Evolutionary conservation across 495 filamentous ascomycete species (phyloP), one percentile per base, ranked within the genome.

Genomic region (Penicillium verhagenii): DNA sequence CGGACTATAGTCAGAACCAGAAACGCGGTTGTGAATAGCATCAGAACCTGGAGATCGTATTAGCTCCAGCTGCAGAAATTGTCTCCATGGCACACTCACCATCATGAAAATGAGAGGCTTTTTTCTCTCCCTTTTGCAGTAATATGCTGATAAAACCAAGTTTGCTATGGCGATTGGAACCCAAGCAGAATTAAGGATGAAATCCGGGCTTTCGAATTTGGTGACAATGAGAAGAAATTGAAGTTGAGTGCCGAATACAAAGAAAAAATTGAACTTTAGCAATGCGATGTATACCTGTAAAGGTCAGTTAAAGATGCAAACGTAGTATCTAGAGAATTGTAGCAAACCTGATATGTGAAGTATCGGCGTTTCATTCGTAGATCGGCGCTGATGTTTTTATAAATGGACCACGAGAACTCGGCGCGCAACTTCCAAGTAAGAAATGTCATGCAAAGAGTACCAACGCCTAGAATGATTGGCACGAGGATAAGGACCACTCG

Each of bases 251-350:
- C 57, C 57, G 20, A 63, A 63, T 2, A 63, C 47, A 16, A 63
- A 63, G 40, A 60, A 63, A 42, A 60, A 63, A 11, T 63, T 57
- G 35, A 63, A 63, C 42, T 63, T 63, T 4, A 63, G 43, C 4
- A 63, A 53, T 7, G 60, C 50, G 13, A 63, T 60, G 33, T 57
- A 63, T 2, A 63, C 60, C 60, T 63, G 19, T 6, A 25, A 16
- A 0, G 6, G 21, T 40, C 10, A 40, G 16, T 18, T 4, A 9
- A 19, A 20, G 8, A 1, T 20, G 9, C 19, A 20, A 19, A n/a
- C 7, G n/a, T 18, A 6, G 37, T 9, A 10, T 9, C 5, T 13
- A 1, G 4, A 2, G 19, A 20, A 20, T 3, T 20, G 37, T 20
- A 19, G 18, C n/a, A 6, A 40, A 40, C 37, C 37, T 40, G 37